Evolutionary conservation across 768 basidiomycete genomes (phyloP), one percentile per base, ranked within the genome.

Genomic region (Kondoa subrosea): DNA sequence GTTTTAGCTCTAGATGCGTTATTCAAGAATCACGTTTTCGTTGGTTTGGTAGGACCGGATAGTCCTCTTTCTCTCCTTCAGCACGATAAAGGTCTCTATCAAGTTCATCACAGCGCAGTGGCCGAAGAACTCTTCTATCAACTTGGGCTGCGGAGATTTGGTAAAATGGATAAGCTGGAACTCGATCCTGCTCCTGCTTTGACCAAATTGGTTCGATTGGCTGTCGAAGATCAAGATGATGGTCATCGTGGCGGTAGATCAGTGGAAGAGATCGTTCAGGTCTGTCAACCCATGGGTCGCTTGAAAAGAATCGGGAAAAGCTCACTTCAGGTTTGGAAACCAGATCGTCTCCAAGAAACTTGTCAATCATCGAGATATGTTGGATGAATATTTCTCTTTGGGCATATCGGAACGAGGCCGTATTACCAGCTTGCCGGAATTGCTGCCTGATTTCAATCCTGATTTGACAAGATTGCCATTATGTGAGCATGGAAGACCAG

Each of bases 51-150:
- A 4, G 91, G 93, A 74, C 77, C 84, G 8, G 75, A 82, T 27
- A 82, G 83, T 31, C 87, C 84, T 72, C 79, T 91, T 1, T 88
- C 91, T 1, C 77, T 96, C 33, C 80, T 99, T 1, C 95, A 97
- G 76, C 83, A 89, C 75, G 82, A 84, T 30, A 95, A 89, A 0
- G 88, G 90, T 70, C 79, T 99, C 0, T 99, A 90, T 76, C 81
- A 96, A 15, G 81, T 95, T 67, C 89, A 95, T 70, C 88, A 96
- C 73, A 85, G 83, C 30, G 79, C 85, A 2, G 78, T 97, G 40
- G 85, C 87, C 90, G 91, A 95, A 74, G 91, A 95, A 72, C 80
- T 95, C 34, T 93, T 97, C 76, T 96, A 95, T 77, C 95, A 99
- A 74, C 82, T 99, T 4, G 89, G 84, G 1, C 78, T 97, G 30